A percentile compares a stretch with the other conserved stretches of the same genome.
phyloP scores from a whole-genome alignment of 225 moss, liverwort and hornwort genomes.

The Sphagnum contortum region DNA sequence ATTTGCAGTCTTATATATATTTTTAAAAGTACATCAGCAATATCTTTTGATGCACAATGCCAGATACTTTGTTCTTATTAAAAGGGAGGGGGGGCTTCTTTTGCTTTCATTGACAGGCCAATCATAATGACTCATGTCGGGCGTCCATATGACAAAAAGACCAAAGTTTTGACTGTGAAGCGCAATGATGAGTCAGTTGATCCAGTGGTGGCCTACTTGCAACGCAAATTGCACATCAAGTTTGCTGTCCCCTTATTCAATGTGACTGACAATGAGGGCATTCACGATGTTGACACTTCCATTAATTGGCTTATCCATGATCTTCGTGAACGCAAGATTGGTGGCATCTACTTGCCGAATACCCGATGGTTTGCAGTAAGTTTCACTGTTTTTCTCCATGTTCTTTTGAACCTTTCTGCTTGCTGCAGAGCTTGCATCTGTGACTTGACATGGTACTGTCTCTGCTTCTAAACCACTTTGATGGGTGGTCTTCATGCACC shows the following conservation, averaged over 20 bases:
- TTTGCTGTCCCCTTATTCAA: conserved; percentile 79
- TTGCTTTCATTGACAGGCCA: conserved; percentile 16
- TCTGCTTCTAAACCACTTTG: no score
- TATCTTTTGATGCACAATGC: no score
- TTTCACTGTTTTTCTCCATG: background rate
- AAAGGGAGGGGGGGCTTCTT: background rate
- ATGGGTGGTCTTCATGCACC: no score
- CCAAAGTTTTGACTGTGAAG: conserved; percentile 54
- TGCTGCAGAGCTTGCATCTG: no score
- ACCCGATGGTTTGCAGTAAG: conserved; percentile 81
- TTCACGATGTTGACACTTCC: conserved; percentile 82
- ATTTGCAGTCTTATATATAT: no score
- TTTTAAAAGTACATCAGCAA: no score
- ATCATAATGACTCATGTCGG: conserved; percentile 91
- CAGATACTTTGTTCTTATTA: no score
- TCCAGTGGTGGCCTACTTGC: conserved; percentile 78
- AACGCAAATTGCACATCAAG: conserved; percentile 83
- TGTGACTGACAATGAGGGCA: conserved; percentile 63
- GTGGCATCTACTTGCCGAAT: conserved; percentile 86
- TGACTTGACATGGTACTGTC: no score
- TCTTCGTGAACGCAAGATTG: conserved; percentile 73
- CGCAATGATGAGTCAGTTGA: conserved; percentile 63
- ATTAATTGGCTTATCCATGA: conserved; percentile 95
- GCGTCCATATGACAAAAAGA: conserved; percentile 78
- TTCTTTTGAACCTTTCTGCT: no score